Evolutionary conservation across 768 basidiomycete genomes (phyloP), one percentile per base, ranked within the genome.

Genomic region (Epithele typhae): DNA sequence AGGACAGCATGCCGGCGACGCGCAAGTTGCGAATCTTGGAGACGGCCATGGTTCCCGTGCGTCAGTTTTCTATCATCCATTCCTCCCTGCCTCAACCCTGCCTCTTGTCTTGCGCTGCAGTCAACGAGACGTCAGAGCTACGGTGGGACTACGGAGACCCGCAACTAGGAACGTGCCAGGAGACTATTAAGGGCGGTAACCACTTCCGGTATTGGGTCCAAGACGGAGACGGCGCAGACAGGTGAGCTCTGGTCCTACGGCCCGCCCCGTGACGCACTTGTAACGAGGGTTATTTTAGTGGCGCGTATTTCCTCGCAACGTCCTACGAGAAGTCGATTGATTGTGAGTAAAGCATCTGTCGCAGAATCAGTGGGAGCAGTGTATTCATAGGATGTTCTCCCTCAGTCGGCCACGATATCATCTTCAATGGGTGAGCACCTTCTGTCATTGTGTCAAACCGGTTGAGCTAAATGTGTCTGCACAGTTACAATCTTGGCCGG

Each of bases 141-240:
- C 76, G 93, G 27, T 92, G 80, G 77, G 78, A 92, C 60, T 97
- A 89, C 62, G 81, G 80, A 7, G 81, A 95, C 56, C 77, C 82
- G 1, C 69, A 80, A 42, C 64, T 93, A n/a, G 93, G 93, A 0
- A 78, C 92, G 1, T 95, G 93, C 65, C 68, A 77, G 55, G 92
- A 96, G 65, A 87, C 89, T 2, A 75, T 94, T 34, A 60, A 87
- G 54, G 92, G 92, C 2, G 93, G 93, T 5, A 77, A 87, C 59
- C 92, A 96, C 60, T 79, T 92, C 60, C 78, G 92, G 33, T 94
- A 92, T 63, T 94, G 91, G 92, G 64, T 73, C 5, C 92, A 94
- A 67, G 75, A 88, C 48, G 91, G 90, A 0, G 51, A 67, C 11
- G 23, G 63, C 3, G 82, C 70, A 5, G 72, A 89, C 56, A 85